Base-by-base conservation (phyloP, 2,329 filamentous ascomycete genomes). In the Talaromyces pinophilus region DNA sequence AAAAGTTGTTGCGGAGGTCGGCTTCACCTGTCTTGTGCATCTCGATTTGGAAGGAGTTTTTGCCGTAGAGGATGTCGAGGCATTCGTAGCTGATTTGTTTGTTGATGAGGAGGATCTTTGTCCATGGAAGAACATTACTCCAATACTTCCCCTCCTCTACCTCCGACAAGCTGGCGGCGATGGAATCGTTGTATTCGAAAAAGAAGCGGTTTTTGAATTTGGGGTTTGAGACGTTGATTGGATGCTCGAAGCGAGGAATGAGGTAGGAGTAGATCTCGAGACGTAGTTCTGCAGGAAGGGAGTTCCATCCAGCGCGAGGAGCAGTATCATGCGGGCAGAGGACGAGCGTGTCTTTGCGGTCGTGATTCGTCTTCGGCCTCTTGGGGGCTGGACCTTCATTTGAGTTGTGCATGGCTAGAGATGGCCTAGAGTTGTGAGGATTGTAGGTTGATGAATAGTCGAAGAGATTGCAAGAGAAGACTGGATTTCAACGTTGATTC, bases 21-120 rank as follows among this genome's bases (percentile, higher is more conserved):
- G 52, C 52, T 35, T 35, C 52, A 1, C 52, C 52, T 22, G 28
- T 35, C 28, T 35, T 35, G 30, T 35, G 52, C 52, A 55, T 55
- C 28, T 55, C 52, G n/a, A 55, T 35, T 7, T 35, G 30, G 17
- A 55, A 55, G 4, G 28, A 55, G 4, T 55, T 55, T 6, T 35
- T 19, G 17, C 52, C 52, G 52, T 55, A 55, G 30, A 55, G 52
- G 28, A 55, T 55, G 17, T 55, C 52, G n/a, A 55, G 52, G 5
- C 52, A 55, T 55, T 55, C 52, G 30, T 35, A 7, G 28, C 52
- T 55, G 30, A 55, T 55, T 55, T 55, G 52, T 35, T 55, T 55
- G 30, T 55, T 55, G 30, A 55, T 55, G n/a, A 35, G 52, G 10
- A 55, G 5, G 52, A 19, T 19, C n/a, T 55, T 55, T 19, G 50